Evolutionary conservation across 106 monocot genomes (phyloP), one percentile per base, ranked within the genome.

Genomic region (Iris macrosiphon): DNA sequence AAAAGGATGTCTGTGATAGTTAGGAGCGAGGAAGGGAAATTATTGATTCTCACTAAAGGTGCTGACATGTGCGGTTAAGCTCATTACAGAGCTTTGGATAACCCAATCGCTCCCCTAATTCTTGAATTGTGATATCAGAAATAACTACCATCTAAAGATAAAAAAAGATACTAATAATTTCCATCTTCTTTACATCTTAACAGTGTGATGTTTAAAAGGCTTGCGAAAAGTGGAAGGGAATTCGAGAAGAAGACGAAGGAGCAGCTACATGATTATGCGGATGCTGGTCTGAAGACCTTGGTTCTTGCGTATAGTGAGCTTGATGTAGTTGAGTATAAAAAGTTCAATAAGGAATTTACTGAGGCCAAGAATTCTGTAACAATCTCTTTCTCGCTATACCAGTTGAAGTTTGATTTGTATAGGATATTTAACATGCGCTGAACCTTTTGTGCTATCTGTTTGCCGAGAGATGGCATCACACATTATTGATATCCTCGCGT

Each of bases 51-150:
- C 14, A 74, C 74, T 57, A 96, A 96, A 77, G 95, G 95, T 18
- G 95, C 95, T 27, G 95, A 96, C 60, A 94, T 70, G 94, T 94
- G 20, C n/a, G n/a, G n/a, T n/a, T n/a, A n/a, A n/a, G n/a, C n/a
- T 33, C n/a, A 67, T 55, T 11, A 47, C 43, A 11, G n/a, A n/a
- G n/a, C n/a, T n/a, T n/a, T n/a, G n/a, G n/a, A n/a, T n/a, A n/a
- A n/a, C n/a, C n/a, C n/a, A n/a, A n/a, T n/a, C n/a, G n/a, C n/a
- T n/a, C n/a, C n/a, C n/a, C n/a, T n/a, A n/a, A n/a, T n/a, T n/a
- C n/a, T n/a, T n/a, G n/a, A n/a, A n/a, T n/a, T n/a, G n/a, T n/a
- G n/a, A n/a, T n/a, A n/a, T n/a, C n/a, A n/a, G n/a, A n/a, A n/a
- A n/a, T n/a, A n/a, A n/a, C n/a, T n/a, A n/a, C n/a, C n/a, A n/a